A percentile compares a stretch with the other conserved stretches of the same genome.
Conservation (phyloP, 139 green algal species). For the Tetradesmus lagerheimii region DNA sequence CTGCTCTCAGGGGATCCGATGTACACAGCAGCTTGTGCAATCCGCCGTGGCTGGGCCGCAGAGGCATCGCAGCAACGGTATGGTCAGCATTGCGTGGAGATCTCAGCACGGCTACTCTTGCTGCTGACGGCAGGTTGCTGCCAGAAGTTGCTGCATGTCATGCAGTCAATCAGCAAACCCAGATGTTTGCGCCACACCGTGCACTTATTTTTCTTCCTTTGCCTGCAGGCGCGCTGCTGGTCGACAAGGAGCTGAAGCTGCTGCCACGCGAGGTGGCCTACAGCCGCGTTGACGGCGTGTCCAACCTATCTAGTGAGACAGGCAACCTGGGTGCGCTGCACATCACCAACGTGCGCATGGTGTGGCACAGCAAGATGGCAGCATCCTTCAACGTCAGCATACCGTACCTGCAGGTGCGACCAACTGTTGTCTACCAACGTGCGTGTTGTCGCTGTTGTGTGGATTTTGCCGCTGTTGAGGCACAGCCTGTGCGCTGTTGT, state of each 20-base stretch:
- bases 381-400: conserved; percentile 84
- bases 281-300: conserved; percentile 77
- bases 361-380: conserved; percentile 79
- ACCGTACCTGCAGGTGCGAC: conserved; percentile 74
- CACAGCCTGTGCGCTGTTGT: no score
- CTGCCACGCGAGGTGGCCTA: conserved; percentile 75
- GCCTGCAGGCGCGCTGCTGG: conserved; percentile 69
- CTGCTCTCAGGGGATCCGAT: no score
- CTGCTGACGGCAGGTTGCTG: no score
- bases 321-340: conserved; percentile 86
- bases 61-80: no score
- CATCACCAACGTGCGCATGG: conserved; percentile 79
- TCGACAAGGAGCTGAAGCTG: conserved; percentile 76
- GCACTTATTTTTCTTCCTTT: no score
- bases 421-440: background rate
- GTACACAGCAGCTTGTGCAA: no score
- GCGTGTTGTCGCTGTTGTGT: background rate
- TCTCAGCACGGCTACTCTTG: no score
- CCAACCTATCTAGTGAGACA: conserved; percentile 78
- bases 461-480: background rate
- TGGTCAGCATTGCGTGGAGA: no score
- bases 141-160: no score
- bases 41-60: no score
- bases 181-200: no score
- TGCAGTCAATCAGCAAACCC: no score